phyloP scores from a whole-genome alignment of 768 basidiomycete genomes.

The Fibroporia radiculosa region DNA sequence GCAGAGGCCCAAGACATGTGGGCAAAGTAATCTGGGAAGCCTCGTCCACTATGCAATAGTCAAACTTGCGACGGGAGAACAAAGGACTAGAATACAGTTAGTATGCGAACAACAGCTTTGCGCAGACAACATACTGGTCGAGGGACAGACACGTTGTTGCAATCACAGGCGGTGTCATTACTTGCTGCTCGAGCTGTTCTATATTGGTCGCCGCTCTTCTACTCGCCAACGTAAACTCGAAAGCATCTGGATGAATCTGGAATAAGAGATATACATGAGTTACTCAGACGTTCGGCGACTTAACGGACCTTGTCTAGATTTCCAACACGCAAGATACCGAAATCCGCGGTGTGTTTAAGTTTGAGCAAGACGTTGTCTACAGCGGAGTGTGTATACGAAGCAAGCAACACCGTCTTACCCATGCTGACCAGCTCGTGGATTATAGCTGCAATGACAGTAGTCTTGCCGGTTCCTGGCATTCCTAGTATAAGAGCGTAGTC shows the following conservation, averaged over 20 bases:
- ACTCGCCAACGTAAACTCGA: slow-evolving; percentile 59
- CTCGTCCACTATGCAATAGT: slow-evolving; percentile 97
- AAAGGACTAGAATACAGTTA: slow-evolving; percentile 48
- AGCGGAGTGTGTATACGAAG: slow-evolving; percentile 95
- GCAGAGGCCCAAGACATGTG: slow-evolving; percentile 88
- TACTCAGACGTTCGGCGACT: neutral
- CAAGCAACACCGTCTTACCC: slow-evolving; percentile 84
- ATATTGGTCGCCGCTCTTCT: slow-evolving; percentile 53
- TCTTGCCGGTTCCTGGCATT: slow-evolving; percentile 99
- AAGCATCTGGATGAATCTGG: slow-evolving; percentile 79
- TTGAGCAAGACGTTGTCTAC: slow-evolving; percentile 96
- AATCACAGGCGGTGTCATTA: slow-evolving; percentile 87
- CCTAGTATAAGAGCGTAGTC: slow-evolving; percentile 93
- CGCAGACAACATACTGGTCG: slow-evolving; percentile 60
- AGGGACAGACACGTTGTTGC: slow-evolving; percentile 93
- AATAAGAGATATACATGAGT: neutral
- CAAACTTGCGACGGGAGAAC: slow-evolving; percentile 79
- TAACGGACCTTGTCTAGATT: slow-evolving; percentile 77
- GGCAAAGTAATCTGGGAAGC: slow-evolving; percentile 97
- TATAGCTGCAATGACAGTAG: slow-evolving; percentile 86
- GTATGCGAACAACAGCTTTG: neutral
- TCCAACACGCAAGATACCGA: slow-evolving; percentile 77
- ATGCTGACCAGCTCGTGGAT: slow-evolving; percentile 70
- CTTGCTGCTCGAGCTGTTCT: slow-evolving; percentile 74
- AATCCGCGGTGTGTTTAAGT: slow-evolving; percentile 52